Conservation (phyloP, 352 stramenopile genomes). For the Globisporangium orthogonon region DNA sequence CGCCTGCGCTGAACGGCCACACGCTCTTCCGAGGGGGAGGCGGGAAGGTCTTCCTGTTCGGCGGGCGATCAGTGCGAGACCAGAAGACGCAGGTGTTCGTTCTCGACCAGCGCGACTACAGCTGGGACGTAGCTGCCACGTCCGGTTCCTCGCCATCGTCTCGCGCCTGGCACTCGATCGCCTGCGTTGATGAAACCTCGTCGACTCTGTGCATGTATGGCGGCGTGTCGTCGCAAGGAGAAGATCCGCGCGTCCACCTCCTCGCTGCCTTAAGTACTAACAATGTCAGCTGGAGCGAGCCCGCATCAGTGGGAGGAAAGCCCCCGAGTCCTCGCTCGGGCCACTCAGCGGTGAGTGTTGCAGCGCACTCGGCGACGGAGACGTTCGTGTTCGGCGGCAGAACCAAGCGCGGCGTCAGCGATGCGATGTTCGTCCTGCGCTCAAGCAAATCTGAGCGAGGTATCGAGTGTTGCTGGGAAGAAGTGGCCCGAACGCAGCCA, state of each 20-base stretch:
- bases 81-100: constrained; percentile 45
- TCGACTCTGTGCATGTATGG: constrained; percentile 42
- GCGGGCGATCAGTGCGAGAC: constrained; percentile 53
- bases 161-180: constrained; percentile 54
- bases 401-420: constrained; percentile 55
- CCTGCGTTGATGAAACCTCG: constrained; percentile 13
- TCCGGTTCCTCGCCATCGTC: constrained; percentile 23
- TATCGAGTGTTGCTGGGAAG: constrained; percentile 21
- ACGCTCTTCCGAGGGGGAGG: constrained; percentile 31
- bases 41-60: constrained; percentile 34
- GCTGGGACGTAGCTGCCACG: constrained; percentile 36
- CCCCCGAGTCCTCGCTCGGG: constrained; percentile 36
- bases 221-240: constrained; percentile 46
- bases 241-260: constrained; percentile 42
- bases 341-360: constrained; percentile 33
- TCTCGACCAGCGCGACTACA: constrained; percentile 34
- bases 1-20: constrained; percentile 56
- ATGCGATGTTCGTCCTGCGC: constrained; percentile 31
- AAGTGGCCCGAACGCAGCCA: constrained; percentile 3
- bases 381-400: constrained; percentile 55
- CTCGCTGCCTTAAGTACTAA: constrained; percentile 9
- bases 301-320: constrained; percentile 9
- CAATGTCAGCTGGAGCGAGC: constrained; percentile 22
- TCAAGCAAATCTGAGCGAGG: neutral
- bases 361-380: constrained; percentile 4